Percentiles rank a stretch among this genome's conserved stretches.
Evolutionary conservation across 2,329 filamentous ascomycete genomes (phyloP).

Genomic region (Ophiostoma perfectum): DNA sequence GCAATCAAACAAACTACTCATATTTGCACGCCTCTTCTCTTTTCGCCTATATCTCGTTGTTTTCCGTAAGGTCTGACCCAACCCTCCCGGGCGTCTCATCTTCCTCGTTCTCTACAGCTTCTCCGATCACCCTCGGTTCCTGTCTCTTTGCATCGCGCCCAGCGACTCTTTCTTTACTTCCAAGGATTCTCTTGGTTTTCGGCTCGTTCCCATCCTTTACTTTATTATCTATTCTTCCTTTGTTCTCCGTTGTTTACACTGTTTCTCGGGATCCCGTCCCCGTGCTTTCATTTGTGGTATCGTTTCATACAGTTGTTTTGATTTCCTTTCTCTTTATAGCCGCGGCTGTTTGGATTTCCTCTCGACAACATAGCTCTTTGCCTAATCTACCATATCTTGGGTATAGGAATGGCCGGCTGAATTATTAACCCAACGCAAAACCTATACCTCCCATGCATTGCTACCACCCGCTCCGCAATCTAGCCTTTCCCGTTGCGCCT

Average conservation of each 20-base stretch:
- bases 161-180: too few species aligned
- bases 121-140: neutral
- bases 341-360: neutral
- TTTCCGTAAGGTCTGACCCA: neutral
- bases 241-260: too few species aligned
- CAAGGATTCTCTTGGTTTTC: neutral
- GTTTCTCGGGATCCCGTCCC: neutral
- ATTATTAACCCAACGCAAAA: neutral
- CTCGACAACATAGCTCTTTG: neutral
- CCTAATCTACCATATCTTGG: neutral
- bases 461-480: conserved; percentile 29
- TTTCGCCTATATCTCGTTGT: neutral
- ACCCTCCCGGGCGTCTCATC: neutral
- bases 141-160: neutral
- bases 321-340: neutral
- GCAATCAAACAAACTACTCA: neutral
- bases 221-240: neutral
- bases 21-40: neutral
- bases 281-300: neutral
- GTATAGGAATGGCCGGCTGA: neutral
- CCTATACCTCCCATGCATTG: conserved; percentile 33
- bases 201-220: neutral
- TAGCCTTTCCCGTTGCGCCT: conserved; percentile 30
- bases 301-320: neutral
- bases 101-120: neutral